Evolutionary conservation across 2,329 filamentous ascomycete species (phyloP).

Genomic region (Cordyceps cicadae): DNA sequence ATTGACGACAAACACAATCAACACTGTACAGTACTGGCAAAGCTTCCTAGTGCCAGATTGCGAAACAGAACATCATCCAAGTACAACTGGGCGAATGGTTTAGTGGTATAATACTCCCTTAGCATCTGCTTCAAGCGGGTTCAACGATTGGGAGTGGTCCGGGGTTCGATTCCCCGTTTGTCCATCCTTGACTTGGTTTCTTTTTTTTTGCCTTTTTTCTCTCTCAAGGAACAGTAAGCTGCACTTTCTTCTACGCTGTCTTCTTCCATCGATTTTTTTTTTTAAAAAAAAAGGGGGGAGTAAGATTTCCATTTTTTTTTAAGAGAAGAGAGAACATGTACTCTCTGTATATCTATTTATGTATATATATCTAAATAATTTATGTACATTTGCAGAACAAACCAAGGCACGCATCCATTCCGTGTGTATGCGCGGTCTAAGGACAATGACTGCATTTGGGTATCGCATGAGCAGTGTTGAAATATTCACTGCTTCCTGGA

Average conservation of each 20-base stretch:
- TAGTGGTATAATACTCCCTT: constrained; percentile 6
- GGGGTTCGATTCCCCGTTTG: constrained; percentile 14
- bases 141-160: constrained; percentile 12
- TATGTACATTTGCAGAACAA: too few relatives aligned
- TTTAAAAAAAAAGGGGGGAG: neutral
- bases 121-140: neutral
- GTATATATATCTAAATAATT: too few relatives aligned
- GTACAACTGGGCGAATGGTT: constrained; percentile 6
- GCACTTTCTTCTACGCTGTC: too few relatives aligned
- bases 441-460: neutral
- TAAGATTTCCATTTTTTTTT: too few relatives aligned
- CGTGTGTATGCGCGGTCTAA: neutral
- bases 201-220: neutral
- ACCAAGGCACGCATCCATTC: neutral
- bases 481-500: neutral
- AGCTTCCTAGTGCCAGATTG: neutral
- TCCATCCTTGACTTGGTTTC: neutral
- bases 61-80: neutral
- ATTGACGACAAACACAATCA: too few relatives aligned
- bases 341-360: too few relatives aligned
- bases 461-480: neutral
- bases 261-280: neutral
- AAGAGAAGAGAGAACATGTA: too few relatives aligned
- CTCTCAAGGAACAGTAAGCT: neutral
- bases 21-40: too few relatives aligned